Percentiles rank a stretch among this genome's conserved stretches.
Evolutionary conservation across 805 yeast species (phyloP).

Genomic region (Wickerhamomyces chaumierensis): DNA sequence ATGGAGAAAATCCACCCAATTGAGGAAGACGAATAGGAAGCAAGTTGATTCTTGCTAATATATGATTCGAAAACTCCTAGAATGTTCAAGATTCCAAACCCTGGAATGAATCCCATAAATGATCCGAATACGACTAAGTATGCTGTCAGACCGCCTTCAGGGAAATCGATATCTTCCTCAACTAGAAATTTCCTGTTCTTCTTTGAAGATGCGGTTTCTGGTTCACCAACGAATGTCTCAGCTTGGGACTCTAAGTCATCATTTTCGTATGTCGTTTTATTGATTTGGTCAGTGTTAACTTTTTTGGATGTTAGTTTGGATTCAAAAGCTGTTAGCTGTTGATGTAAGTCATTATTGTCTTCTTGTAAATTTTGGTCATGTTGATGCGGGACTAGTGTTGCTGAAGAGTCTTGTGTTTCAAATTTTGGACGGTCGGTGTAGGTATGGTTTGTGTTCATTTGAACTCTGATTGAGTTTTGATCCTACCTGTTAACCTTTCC

Average conservation of each 20-base stretch:
- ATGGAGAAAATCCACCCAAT: conserved; percentile 59
- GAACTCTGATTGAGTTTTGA: no score
- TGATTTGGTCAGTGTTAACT: neutral
- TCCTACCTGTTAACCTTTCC: no score
- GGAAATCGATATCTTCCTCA: conserved; percentile 20
- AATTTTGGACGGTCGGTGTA: no score
- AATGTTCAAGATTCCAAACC: conserved; percentile 48
- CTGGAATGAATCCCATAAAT: conserved; percentile 46
- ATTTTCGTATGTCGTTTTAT: neutral
- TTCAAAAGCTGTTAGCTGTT: neutral
- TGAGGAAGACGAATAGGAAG: conserved; percentile 33
- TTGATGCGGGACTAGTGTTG: no score
- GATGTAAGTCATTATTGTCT: no score
- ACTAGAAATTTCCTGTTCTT: conserved; percentile 1
- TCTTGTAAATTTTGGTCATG: no score
- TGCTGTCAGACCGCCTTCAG: conserved; percentile 50
- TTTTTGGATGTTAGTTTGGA: neutral
- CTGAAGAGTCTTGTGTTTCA: no score
- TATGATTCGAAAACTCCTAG: conserved; percentile 60
- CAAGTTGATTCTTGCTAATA: conserved; percentile 42
- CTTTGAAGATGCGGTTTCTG: neutral
- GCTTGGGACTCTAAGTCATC: neutral
- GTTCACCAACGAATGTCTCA: neutral
- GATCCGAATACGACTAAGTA: conserved; percentile 50
- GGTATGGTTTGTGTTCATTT: no score